Evolutionary conservation across 495 filamentous ascomycete genomes (phyloP), one percentile per base, ranked within the genome.

Genomic region (Annulohypoxylon nitens): DNA sequence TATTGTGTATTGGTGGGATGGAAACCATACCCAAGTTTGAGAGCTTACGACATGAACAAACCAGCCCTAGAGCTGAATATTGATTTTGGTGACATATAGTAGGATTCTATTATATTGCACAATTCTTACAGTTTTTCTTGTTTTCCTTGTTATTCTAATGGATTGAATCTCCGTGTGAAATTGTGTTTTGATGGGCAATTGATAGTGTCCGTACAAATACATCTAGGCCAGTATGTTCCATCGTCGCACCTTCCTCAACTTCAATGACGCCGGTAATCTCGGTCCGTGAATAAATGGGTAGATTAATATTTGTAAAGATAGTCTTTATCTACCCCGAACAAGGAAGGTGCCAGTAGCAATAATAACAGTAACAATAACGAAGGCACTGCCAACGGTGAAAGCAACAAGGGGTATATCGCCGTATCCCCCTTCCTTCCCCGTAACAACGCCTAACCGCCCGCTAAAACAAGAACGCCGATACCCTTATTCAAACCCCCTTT

Each of bases 321-420:
- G 48, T 47, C 11, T 47, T 47, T 26, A 51, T 25, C 18, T 47
- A 60, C 54, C 18, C 16, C 25, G 34, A 23, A 30, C 20, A 54
- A 51, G 54, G 20, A 23, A 50, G 57, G 65, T 43, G 33, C 43
- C 1, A 1, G 11, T 39, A 39, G 9, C 10, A 66, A 37, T 50
- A 43, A 33, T 39, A 39, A 9, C 10, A 66, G 25, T 50, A 43
- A 33, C 26, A 11, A n/a, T 39, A 20, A 25, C 20, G 10, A 41
- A 60, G 37, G 20, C 57, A 18, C 51, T 16, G 11, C 26, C 51
- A 33, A 4, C 26, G 25, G 14, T 33, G 16, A 47, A 66, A 37
- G 41, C 63, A 66, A 57, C 3, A 58, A 48, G 20, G 63, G 63
- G 63, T 66, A 66, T 66, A 58, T 30, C 48, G 26, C 55, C 50